These are phyloP conservation scores for Hyphopichia khmerensis DNA, from an alignment of 1,139 yeast genomes.

Conservation along the genomic window DNA sequence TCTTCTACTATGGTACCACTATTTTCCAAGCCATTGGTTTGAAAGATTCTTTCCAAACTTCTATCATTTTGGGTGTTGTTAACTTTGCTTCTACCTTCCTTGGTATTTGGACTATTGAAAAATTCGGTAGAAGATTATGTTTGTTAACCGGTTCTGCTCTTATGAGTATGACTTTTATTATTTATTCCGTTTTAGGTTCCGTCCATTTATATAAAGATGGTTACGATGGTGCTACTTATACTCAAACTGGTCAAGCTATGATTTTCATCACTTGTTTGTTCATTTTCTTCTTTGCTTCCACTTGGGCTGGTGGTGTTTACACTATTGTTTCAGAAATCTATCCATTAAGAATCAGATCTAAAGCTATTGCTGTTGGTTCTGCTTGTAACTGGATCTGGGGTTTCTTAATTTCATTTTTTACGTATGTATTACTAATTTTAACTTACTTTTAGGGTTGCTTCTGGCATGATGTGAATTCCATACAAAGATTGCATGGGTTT, in stretches of 20 bases:
- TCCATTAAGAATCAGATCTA: slow-evolving; percentile 75
- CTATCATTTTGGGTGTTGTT: slow-evolving; percentile 74
- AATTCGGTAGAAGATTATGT: slow-evolving; percentile 69
- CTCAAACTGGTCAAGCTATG: slow-evolving; percentile 65
- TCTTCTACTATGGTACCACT: slow-evolving; percentile 80
- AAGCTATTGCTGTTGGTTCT: slow-evolving; percentile 73
- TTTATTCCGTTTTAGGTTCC: slow-evolving; percentile 60
- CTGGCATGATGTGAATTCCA: no score
- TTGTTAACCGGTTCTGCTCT: slow-evolving; percentile 47
- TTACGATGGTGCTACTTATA: slow-evolving; percentile 25
- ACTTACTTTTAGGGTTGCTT: not conserved
- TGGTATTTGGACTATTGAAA: slow-evolving; percentile 64
- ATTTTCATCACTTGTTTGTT: slow-evolving; percentile 75
- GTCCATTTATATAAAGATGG: slow-evolving; percentile 57
- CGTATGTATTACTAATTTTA: slow-evolving; percentile 17
- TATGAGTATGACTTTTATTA: slow-evolving; percentile 58
- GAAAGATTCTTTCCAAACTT: slow-evolving; percentile 68
- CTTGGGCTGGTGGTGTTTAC: slow-evolving; percentile 86
- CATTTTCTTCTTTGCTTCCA: slow-evolving; percentile 77
- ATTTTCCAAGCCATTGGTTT: slow-evolving; percentile 75
- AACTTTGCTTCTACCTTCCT: slow-evolving; percentile 73
- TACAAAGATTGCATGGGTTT: no score
- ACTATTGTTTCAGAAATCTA: slow-evolving; percentile 76
- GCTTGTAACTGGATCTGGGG: slow-evolving; percentile 82
- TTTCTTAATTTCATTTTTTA: slow-evolving; percentile 70